These are phyloP conservation scores for Cruciata laevipes DNA, from an alignment of 257 asterid genomes.

Conservation along the genomic window DNA sequence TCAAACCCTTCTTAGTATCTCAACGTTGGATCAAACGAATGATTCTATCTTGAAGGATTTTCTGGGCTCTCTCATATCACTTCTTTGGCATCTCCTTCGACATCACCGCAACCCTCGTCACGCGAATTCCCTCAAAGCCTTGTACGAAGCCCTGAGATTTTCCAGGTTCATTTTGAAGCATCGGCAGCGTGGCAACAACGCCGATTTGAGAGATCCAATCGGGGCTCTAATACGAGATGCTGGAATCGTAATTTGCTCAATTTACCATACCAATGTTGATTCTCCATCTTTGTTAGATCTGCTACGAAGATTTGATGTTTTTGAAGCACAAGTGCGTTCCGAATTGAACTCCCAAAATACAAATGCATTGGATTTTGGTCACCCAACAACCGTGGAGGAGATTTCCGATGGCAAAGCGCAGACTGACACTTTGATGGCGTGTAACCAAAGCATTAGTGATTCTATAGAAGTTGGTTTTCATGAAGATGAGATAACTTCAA, in stretches of 20 bases:
- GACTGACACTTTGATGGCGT: background rate
- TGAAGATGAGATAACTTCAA: background rate
- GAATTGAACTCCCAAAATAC: background rate
- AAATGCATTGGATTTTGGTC: background rate
- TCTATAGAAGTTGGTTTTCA: conserved; percentile 4
- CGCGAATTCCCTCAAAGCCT: background rate
- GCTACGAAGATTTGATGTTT: background rate
- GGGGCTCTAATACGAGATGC: background rate
- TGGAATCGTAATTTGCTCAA: background rate
- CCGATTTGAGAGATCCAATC: background rate
- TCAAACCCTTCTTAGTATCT: background rate
- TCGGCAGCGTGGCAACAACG: background rate
- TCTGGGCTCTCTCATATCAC: background rate
- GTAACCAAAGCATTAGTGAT: background rate
- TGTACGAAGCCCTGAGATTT: background rate
- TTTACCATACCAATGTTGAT: background rate
- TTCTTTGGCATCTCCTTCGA: background rate
- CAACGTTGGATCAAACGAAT: background rate
- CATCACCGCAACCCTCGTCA: no score
- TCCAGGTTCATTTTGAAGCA: background rate
- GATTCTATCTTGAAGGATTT: background rate
- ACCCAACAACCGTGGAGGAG: background rate
- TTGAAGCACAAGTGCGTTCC: background rate
- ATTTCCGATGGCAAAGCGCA: background rate
- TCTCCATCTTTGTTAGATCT: background rate